Base-by-base conservation (phyloP, 2,329 filamentous ascomycete genomes). In the Fusarium fujikuroi region DNA sequence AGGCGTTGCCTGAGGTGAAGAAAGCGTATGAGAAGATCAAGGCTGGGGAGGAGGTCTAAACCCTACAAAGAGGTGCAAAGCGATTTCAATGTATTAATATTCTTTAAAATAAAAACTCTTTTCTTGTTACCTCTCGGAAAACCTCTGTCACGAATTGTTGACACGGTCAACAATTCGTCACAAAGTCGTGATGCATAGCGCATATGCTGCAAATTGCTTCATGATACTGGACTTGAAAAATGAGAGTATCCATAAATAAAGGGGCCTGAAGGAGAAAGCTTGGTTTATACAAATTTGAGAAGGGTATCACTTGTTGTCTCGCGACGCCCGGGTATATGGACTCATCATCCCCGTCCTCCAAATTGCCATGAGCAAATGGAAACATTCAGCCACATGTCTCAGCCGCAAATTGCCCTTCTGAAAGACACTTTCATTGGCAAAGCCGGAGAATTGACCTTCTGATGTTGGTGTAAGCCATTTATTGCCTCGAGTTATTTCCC, bases 1-100 rank as follows among this genome's bases (percentile, higher is more conserved):
- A 69, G 30, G 60, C 59, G 10, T 15, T 69, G 7, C 65, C 59
- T 5, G 28, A 39, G 8, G 59, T 69, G 16, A 39, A 30, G 8
- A 36, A 11, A 9, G 66, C 66, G 1, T 69, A 69, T 39, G 59
- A 70, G 34, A 69, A 65, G 46, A 32, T 70, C 30, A 65, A 69
- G n/a, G 59, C 65, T 2, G 66, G 65, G 14, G 52, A 69, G n/a
- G 65, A 59, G 10, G n/a, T 25, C 5, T 52, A 25, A 25, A 36
- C 25, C 3, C 12, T 7, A 47, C 5, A 30, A 25, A 11, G 21
- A 42, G 25, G 18, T n/a, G 12, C 8, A 30, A 16, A 47, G 12
- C 19, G 19, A 28, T 5, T 2, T 19, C 16, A 25, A 25, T 5
- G 11, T 7, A 21, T 4, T n/a, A n/a, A 10, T 8, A 36, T 14